These are phyloP conservation scores for Camelina neglecta DNA, from an alignment of 345 rosid species.

Conservation along the genomic window DNA sequence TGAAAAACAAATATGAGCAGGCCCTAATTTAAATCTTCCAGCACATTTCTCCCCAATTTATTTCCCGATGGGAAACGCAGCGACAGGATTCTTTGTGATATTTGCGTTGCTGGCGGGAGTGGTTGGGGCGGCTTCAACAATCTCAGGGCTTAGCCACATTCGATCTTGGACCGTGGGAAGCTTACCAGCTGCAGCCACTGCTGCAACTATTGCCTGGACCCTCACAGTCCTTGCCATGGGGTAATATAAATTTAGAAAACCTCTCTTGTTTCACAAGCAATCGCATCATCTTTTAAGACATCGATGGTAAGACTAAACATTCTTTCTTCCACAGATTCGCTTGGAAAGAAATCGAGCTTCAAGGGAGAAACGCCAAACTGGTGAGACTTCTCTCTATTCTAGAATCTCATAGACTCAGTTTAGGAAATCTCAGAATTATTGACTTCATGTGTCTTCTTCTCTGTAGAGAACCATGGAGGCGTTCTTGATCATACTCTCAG, in stretches of 20 bases:
- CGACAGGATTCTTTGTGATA: slow-evolving; percentile 93
- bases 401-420: neutral
- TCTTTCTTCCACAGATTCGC: slow-evolving; percentile 62
- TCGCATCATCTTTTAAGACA: slow-evolving; percentile 3
- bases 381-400: slow-evolving; percentile 50
- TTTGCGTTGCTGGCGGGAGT: slow-evolving; percentile 86
- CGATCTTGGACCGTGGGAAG: slow-evolving; percentile 65
- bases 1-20: slow-evolving; percentile 47
- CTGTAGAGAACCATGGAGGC: slow-evolving; percentile 99
- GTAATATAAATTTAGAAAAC: slow-evolving; percentile 45
- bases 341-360: slow-evolving; percentile 86
- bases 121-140: slow-evolving; percentile 80
- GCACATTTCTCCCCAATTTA: slow-evolving; percentile 92
- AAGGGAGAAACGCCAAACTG: slow-evolving; percentile 71
- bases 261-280: slow-evolving; percentile 8
- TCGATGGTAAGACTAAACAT: slow-evolving; percentile 24
- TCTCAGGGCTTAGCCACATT: slow-evolving; percentile 70
- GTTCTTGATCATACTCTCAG: slow-evolving; percentile 83
- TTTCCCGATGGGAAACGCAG: slow-evolving; percentile 97
- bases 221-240: slow-evolving; percentile 94
- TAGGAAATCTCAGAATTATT: neutral
- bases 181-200: slow-evolving; percentile 79
- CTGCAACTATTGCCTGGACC: slow-evolving; percentile 89
- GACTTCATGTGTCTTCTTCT: slow-evolving; percentile 15
- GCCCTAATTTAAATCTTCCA: slow-evolving; percentile 72